A percentile compares a stretch with the other conserved stretches of the same genome.
Evolutionary conservation across 306 rosid genomes (phyloP).

Genomic region (Prunus mira): DNA sequence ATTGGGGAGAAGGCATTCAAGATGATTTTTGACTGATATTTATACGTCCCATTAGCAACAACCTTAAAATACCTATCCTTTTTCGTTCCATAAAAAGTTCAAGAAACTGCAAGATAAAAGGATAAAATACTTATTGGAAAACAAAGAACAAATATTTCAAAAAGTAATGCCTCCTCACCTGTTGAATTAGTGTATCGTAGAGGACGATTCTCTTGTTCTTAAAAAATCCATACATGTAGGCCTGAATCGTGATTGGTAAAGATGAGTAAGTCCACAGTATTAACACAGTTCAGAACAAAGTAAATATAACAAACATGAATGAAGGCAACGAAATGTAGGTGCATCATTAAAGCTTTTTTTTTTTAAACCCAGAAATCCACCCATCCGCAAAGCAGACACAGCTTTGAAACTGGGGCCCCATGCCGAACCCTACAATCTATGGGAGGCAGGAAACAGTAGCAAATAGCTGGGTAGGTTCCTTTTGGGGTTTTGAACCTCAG

Average conservation of each 20-base stretch:
- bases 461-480: too few species aligned
- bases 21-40: background rate
- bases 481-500: too few species aligned
- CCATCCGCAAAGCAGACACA: too few species aligned
- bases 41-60: background rate
- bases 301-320: background rate
- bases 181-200: conserved; percentile 95
- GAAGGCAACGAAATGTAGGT: background rate
- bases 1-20: background rate
- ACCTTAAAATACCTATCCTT: background rate
- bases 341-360: too few species aligned
- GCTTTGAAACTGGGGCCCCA: too few species aligned
- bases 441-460: too few species aligned
- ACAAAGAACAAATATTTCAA: background rate
- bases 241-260: conserved; percentile 51
- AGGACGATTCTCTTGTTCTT: conserved; percentile 96
- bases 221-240: conserved; percentile 98
- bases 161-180: conserved; percentile 45
- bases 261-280: conserved; percentile 17
- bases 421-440: too few species aligned
- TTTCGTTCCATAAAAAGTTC: background rate
- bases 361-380: too few species aligned
- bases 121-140: conserved; percentile 2
- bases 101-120: background rate
- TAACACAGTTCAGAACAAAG: background rate